Conservation (phyloP, 192 early-diverging fungal genomes). For the Coemansia aciculifera region DNA sequence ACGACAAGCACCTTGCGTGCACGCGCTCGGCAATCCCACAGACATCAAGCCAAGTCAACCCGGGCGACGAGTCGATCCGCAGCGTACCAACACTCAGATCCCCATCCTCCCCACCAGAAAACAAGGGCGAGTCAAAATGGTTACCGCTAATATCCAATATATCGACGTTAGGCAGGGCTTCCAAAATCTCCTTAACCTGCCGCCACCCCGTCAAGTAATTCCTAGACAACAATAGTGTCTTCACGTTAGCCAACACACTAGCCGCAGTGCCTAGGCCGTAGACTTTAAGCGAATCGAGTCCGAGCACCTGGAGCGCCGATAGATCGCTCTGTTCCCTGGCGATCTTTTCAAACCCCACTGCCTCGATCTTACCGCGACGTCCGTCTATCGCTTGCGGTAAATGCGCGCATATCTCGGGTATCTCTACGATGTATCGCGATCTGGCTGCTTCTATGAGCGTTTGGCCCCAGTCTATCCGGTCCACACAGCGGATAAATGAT, state of each 20-base stretch:
- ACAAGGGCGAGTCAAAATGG: slow-evolving; percentile 12
- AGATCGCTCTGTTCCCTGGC: slow-evolving; percentile 23
- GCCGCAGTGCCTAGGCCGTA: background rate
- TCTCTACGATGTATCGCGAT: slow-evolving; percentile 20
- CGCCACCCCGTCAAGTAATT: slow-evolving; percentile 35
- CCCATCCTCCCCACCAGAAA: background rate
- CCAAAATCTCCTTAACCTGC: slow-evolving; percentile 14
- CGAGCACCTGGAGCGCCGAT: background rate
- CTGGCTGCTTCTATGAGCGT: slow-evolving; percentile 22
- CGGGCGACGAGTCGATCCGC: slow-evolving; percentile 22
- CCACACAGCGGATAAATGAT: slow-evolving; percentile 37
- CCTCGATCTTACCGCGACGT: slow-evolving; percentile 30
- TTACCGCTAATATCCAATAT: slow-evolving; percentile 37
- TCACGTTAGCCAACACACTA: background rate
- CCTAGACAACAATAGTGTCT: slow-evolving; percentile 23
- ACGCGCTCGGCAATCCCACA: background rate
- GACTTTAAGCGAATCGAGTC: slow-evolving; percentile 17
- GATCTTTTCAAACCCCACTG: slow-evolving; percentile 33
- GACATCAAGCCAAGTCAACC: slow-evolving; percentile 16
- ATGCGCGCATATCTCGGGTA: background rate
- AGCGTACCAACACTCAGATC: slow-evolving; percentile 10
- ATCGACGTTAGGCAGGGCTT: background rate
- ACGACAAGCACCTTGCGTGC: slow-evolving; percentile 14
- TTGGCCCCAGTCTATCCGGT: slow-evolving; percentile 38
- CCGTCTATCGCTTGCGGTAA: slow-evolving; percentile 33